Base-by-base conservation (phyloP, 108 stramenopile genomes). In the Fistulifera solaris region DNA sequence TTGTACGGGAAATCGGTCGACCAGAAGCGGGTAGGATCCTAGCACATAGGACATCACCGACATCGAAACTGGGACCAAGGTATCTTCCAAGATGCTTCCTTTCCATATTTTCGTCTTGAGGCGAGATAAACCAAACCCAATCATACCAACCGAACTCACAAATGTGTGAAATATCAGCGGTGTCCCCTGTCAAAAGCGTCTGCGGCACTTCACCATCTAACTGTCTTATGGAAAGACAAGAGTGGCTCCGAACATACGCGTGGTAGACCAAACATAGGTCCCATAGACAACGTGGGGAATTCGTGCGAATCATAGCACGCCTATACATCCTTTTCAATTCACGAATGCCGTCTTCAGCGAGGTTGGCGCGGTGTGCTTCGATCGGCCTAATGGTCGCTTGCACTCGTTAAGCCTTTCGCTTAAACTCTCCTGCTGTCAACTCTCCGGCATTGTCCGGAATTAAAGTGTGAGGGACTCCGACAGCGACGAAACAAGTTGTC, bases 131-230 rank as follows among this genome's bases (percentile, higher is more conserved):
- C 46, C 40, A 62, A 0, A 71, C 61, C 58, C 66, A 76, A 6
- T 68, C 56, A 59, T 70, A 71, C 46, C 48, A 75, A 3, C 42
- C 65, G 48, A 69, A 68, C 42, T 68, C 56, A 17, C 48, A 31
- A 3, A 63, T 56, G 14, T 61, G 60, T 16, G 63, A 61, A 11
- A 78, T 78, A 28, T 78, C 72, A 3, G 72, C 46, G 1, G 72
- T 70, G 0, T 63, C 61, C 10, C 76, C 68, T 0, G 44, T 23
- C n/a, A 74, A 27, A 25, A 66, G 21, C 0, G 54, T 53, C 28
- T 66, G 49, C 0, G 73, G 65, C 3, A 58, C 55, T 18, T 49
- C 2, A 18, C 71, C 71, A 1, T 63, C 38, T 8, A 66, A 27
- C 21, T n/a, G 7, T 31, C 38, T 55, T 41, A 66, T 61, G 21